phyloP scores from a whole-genome alignment of 192 early-diverging fungal species.

The Tieghemiomyces parasiticus region DNA sequence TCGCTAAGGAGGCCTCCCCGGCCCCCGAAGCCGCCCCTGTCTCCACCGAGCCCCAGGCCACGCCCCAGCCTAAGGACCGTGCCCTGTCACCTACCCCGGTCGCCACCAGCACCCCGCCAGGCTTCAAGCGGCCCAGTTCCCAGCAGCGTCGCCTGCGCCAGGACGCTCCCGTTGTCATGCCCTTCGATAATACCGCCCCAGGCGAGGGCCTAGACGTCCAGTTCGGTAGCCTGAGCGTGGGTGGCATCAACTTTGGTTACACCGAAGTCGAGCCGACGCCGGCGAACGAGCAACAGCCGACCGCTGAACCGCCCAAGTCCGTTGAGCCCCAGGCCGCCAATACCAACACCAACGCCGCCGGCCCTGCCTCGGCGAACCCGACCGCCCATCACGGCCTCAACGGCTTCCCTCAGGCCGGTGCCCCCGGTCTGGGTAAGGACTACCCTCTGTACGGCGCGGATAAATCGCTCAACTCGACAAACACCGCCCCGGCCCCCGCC shows the following conservation, averaged over 20 bases:
- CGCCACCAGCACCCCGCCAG: constrained; percentile 3
- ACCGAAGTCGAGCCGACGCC: constrained; percentile 26
- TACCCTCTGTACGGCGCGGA: constrained; percentile 6
- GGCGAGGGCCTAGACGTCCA: constrained; percentile 46
- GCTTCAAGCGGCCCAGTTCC: constrained; percentile 13
- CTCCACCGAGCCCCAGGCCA: no score
- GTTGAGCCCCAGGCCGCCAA: constrained; percentile 14
- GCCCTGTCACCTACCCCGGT: not conserved
- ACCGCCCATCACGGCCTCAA: constrained; percentile 10
- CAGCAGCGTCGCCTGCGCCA: constrained; percentile 66
- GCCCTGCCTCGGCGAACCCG: constrained; percentile 13
- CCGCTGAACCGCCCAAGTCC: constrained; percentile 16
- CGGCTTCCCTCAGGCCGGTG: not conserved
- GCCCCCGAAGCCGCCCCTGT: no score
- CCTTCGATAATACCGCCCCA: constrained; percentile 39
- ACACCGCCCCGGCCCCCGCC: constrained; percentile 9
- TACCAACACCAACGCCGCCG: constrained; percentile 14
- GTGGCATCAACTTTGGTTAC: constrained; percentile 27
- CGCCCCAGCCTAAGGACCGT: no score
- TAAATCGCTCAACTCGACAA: constrained; percentile 6
- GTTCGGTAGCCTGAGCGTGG: constrained; percentile 62
- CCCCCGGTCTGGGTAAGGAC: not conserved
- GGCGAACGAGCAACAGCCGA: constrained; percentile 25
- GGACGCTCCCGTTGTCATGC: constrained; percentile 81
- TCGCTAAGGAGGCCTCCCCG: no score